Conservation (phyloP, 2,329 filamentous ascomycete genomes). For the Thelonectria blattea region DNA sequence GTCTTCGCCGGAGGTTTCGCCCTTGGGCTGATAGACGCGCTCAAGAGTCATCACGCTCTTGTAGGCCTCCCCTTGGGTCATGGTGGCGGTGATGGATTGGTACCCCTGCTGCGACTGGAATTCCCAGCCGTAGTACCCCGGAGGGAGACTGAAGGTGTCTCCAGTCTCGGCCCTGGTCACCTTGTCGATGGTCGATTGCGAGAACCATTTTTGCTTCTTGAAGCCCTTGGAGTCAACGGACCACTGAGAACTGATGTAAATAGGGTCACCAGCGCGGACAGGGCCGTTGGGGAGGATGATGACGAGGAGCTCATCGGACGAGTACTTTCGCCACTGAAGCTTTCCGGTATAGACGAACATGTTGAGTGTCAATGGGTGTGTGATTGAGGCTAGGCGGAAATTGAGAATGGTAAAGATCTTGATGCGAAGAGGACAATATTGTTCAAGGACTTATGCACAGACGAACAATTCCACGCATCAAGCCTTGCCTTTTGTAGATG, state of each 20-base stretch:
- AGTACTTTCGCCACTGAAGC: neutral
- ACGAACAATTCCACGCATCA: no score
- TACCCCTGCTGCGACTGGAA: slow-evolving; percentile 16
- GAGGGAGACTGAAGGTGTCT: no score
- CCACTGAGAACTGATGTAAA: slow-evolving; percentile 32
- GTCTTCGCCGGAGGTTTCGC: slow-evolving; percentile 2
- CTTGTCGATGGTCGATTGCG: slow-evolving; percentile 13
- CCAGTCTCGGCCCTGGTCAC: neutral
- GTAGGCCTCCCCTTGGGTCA: no score
- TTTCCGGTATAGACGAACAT: neutral
- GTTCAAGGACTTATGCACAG: no score
- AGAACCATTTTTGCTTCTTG: slow-evolving; percentile 30
- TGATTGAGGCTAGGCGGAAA: no score
- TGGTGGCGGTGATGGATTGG: no score
- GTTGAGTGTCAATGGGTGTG: no score
- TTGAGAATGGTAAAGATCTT: no score
- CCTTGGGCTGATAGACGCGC: slow-evolving; percentile 22
- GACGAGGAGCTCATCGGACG: neutral
- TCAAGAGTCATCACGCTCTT: slow-evolving; percentile 3
- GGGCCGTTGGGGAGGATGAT: neutral
- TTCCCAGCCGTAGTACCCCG: slow-evolving; percentile 17
- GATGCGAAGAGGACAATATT: no score
- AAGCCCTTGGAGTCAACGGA: slow-evolving; percentile 15
- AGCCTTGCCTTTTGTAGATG: no score
- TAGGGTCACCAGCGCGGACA: neutral